A percentile compares a stretch with the other conserved stretches of the same genome.
These are phyloP conservation scores for Phoenix dactylifera DNA, from an alignment of 176 grass and related monocot genomes.

Conservation along the genomic window DNA sequence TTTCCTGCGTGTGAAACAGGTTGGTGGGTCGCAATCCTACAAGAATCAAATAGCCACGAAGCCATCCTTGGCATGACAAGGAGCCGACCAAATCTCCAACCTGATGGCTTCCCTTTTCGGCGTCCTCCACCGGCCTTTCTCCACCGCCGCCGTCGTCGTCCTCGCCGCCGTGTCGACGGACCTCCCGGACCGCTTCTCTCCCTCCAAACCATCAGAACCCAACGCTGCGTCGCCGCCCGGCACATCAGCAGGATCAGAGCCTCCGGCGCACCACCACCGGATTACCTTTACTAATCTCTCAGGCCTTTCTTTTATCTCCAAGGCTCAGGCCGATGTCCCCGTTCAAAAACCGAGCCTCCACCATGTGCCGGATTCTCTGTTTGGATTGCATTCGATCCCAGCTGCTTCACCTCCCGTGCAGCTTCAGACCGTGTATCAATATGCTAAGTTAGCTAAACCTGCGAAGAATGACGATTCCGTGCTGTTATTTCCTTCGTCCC, in stretches of 20 bases:
- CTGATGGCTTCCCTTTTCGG: constrained; percentile 60
- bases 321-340: too few species aligned
- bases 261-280: neutral
- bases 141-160: constrained; percentile 54
- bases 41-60: too few species aligned
- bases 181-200: constrained; percentile 31
- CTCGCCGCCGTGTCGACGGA: constrained; percentile 42
- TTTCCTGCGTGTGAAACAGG: too few species aligned
- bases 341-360: neutral
- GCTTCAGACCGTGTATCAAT: constrained; percentile 51
- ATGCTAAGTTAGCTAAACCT: constrained; percentile 42
- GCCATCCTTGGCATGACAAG: too few species aligned
- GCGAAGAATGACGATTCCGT: neutral
- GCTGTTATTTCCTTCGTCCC: constrained; percentile 26
- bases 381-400: constrained; percentile 15
- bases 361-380: neutral
- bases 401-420: constrained; percentile 33
- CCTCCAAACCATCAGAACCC: constrained; percentile 17
- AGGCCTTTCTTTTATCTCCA: constrained; percentile 13
- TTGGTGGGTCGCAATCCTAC: too few species aligned
- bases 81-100: too few species aligned
- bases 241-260: neutral
- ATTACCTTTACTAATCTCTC: constrained; percentile 11
- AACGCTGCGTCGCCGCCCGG: neutral
- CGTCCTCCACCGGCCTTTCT: constrained; percentile 60